Evolutionary conservation across 148 eudicot species (phyloP), one percentile per base, ranked within the genome.

Genomic region (Persicaria maculosa): DNA sequence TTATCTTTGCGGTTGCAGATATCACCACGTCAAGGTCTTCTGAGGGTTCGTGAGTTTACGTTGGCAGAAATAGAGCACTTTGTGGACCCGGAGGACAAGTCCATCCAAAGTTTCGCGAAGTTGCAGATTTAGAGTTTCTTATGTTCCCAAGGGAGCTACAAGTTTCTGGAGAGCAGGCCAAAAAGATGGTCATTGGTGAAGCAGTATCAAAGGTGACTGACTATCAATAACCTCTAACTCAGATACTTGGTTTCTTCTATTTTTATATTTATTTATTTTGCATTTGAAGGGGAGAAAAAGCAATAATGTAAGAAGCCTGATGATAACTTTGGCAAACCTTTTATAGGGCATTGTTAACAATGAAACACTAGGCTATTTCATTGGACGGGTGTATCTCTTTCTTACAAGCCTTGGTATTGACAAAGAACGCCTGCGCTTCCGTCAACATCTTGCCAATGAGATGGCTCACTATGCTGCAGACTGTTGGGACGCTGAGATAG

Each of bases 381-480:
- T 94, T 50, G 97, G 97, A 77, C 90, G 98, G 80, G 98, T 94
- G 22, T 91, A 88, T 83, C 74, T 89, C 58, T 94, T 91, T 77
- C 86, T 91, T 69, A 90, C 96, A 74, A 76, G 82, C 70, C 89
- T 94, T 75, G 98, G 98, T 52, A 94, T 94, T 79, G 96, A 94
- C 78, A 87, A 79, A 82, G 93, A 89, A 17, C 88, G 93, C 7
- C 73, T 93, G 71, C 85, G 97, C 40, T 93, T 93, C 74, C 88
- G 98, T 65, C 98, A 93, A 70, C 98, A 93, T 87, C 90, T 93
- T 74, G 93, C 97, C 78, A 93, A 94, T 86, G 98, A 94, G 85
- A 94, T 94, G 98, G 97, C 98, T 80, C 98, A 94, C 76, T 94
- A 94, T 90, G 98, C 97, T 78, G 93, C 97, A 40, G 98, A 94